Conservation (phyloP, 139 green algal genomes). For the Micractinium conductrix region DNA sequence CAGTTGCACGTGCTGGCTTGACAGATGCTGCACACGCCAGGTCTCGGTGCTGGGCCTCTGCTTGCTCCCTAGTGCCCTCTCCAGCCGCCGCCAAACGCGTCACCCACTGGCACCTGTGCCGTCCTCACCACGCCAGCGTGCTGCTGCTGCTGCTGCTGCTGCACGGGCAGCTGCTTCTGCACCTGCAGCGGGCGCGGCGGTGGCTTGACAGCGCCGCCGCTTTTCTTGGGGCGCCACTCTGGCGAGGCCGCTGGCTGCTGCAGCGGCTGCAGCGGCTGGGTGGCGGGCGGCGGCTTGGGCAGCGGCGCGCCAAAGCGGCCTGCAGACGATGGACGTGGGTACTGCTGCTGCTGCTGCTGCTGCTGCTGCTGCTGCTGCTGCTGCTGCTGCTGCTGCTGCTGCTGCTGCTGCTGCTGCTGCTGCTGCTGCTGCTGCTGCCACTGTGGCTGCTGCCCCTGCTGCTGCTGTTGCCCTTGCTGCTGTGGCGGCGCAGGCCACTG, state of each 20-base stretch:
- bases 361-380: slow-evolving; percentile 14
- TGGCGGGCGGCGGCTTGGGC: neutral
- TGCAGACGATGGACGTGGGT: neutral
- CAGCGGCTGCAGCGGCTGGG: neutral
- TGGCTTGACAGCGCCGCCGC: neutral
- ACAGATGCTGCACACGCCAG: too few relatives aligned
- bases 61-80: too few relatives aligned
- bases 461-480: slow-evolving; percentile 17
- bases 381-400: neutral
- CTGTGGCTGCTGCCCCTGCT: neutral
- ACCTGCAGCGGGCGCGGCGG: neutral
- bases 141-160: neutral
- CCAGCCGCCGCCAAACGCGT: slow-evolving; percentile 20
- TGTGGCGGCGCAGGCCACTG: neutral
- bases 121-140: neutral
- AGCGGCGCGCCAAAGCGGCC: slow-evolving; percentile 12
- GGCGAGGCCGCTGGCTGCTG: slow-evolving; percentile 1
- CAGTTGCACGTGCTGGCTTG: too few relatives aligned
- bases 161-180: neutral
- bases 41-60: too few relatives aligned
- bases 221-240: slow-evolving; percentile 23
- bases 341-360: neutral
- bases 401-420: neutral
- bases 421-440: neutral
- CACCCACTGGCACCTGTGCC: neutral